These are phyloP conservation scores for Russula sp. DNA, from an alignment of 768 basidiomycete species.

Conservation along the genomic window DNA sequence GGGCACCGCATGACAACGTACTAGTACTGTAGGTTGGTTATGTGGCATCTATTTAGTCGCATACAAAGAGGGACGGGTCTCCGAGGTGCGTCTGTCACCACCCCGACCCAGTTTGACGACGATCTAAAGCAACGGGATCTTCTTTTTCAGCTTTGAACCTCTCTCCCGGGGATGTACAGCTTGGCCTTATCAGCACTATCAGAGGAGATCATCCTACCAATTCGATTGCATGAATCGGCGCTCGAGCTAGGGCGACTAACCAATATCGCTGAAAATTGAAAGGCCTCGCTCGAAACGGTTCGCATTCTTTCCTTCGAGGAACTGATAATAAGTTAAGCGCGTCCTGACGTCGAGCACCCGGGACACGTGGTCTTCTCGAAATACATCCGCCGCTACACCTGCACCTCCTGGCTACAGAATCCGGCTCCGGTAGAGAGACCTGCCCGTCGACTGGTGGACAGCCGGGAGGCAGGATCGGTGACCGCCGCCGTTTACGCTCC, in stretches of 20 bases:
- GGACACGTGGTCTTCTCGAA: slow-evolving; percentile 16
- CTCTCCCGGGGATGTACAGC: slow-evolving; percentile 1
- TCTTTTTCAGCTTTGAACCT: slow-evolving; percentile 1
- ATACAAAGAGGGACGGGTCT: slow-evolving; percentile 19
- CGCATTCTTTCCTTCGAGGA: slow-evolving; percentile 6
- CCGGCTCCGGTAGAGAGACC: background rate
- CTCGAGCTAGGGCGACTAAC: slow-evolving; percentile 14
- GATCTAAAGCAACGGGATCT: background rate
- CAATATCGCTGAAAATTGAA: background rate
- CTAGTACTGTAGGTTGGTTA: background rate
- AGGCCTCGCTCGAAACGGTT: slow-evolving; percentile 2
- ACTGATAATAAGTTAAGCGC: background rate
- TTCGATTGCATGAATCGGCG: slow-evolving; percentile 7
- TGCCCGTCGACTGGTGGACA: background rate
- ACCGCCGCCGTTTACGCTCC: slow-evolving; percentile 9
- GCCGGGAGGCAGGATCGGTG: background rate
- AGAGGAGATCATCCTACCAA: slow-evolving; percentile 4
- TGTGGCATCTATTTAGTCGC: slow-evolving; percentile 14
- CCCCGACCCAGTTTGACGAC: background rate
- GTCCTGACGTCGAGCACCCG: slow-evolving; percentile 14
- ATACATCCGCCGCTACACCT: background rate
- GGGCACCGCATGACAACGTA: background rate
- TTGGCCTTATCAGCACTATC: slow-evolving; percentile 13
- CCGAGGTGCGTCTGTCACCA: background rate
- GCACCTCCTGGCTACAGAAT: too few species aligned